Percentiles rank a stretch among this genome's conserved stretches.
Conservation (phyloP, 169 alveolate species). For the Eimeria falciformis region DNA sequence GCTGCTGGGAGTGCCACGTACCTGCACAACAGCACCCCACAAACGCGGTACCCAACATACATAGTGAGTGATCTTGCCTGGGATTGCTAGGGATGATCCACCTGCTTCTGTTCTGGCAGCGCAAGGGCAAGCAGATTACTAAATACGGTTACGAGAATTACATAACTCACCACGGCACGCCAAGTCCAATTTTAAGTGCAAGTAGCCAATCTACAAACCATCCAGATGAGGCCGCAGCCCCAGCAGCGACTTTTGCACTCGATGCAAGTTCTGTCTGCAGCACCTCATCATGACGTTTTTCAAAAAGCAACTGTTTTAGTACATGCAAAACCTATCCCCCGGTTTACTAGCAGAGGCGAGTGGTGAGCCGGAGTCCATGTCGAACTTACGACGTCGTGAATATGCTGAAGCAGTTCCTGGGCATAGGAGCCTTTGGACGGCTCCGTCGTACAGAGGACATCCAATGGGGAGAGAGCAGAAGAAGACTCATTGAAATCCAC, state of each 20-base stretch:
- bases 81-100: too few relatives aligned
- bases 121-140: too few relatives aligned
- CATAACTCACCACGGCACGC: constrained; percentile 20
- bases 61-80: too few relatives aligned
- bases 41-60: too few relatives aligned
- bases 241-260: neutral
- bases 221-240: neutral
- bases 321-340: too few relatives aligned
- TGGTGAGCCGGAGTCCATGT: neutral
- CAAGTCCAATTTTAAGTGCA: neutral
- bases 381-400: neutral
- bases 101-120: too few relatives aligned
- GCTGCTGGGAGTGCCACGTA: constrained; percentile 47
- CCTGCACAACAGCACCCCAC: neutral
- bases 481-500: too few relatives aligned
- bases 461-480: too few relatives aligned
- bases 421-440: constrained; percentile 42
- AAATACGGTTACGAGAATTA: too few relatives aligned
- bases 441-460: neutral
- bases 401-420: constrained; percentile 22
- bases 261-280: neutral
- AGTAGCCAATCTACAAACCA: constrained; percentile 51
- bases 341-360: too few relatives aligned
- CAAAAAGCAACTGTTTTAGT: too few relatives aligned
- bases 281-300: neutral